A percentile compares a stretch with the other conserved stretches of the same genome.
These are phyloP conservation scores for Begonia peltatifolia DNA, from an alignment of 306 rosid species.

Conservation along the genomic window DNA sequence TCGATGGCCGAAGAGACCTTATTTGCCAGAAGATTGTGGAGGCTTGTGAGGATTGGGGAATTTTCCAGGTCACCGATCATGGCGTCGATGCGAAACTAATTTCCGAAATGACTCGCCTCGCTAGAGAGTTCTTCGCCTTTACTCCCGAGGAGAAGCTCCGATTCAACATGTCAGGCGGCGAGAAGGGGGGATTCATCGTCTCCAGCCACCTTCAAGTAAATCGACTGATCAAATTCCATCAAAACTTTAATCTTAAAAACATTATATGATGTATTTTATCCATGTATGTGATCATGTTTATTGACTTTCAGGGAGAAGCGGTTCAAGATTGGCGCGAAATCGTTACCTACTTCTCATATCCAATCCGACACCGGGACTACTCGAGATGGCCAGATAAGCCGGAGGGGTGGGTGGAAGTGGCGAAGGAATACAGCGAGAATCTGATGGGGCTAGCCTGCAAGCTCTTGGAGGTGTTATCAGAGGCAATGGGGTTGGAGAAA, in stretches of 20 bases:
- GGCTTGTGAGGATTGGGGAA: conserved; percentile 87
- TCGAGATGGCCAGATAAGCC: conserved; percentile 88
- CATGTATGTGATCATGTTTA: too few species aligned
- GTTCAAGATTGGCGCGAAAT: conserved; percentile 81
- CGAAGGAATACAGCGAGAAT: conserved; percentile 59
- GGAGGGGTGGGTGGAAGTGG: conserved; percentile 42
- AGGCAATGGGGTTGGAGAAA: conserved; percentile 81
- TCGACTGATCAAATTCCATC: too few species aligned
- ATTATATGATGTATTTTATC: not conserved
- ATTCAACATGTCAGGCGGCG: conserved; percentile 84
- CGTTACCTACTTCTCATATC: conserved; percentile 56
- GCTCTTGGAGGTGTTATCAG: conserved; percentile 58
- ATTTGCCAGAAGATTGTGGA: conserved; percentile 48
- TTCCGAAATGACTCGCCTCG: conserved; percentile 47
- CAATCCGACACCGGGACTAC: conserved; percentile 35
- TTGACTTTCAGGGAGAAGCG: conserved; percentile 41
- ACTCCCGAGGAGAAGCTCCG: conserved; percentile 75
- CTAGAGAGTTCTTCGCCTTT: conserved; percentile 53
- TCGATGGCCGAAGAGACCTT: conserved; percentile 24
- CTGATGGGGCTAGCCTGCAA: conserved; percentile 62
- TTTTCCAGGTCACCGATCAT: conserved; percentile 75
- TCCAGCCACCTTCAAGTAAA: conserved; percentile 81
- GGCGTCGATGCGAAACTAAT: conserved; percentile 45
- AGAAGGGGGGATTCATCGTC: conserved; percentile 84
- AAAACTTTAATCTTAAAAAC: not conserved